Evolutionary conservation across 805 yeast species (phyloP), one percentile per base, ranked within the genome.

Genomic region (Priceomyces castillae): DNA sequence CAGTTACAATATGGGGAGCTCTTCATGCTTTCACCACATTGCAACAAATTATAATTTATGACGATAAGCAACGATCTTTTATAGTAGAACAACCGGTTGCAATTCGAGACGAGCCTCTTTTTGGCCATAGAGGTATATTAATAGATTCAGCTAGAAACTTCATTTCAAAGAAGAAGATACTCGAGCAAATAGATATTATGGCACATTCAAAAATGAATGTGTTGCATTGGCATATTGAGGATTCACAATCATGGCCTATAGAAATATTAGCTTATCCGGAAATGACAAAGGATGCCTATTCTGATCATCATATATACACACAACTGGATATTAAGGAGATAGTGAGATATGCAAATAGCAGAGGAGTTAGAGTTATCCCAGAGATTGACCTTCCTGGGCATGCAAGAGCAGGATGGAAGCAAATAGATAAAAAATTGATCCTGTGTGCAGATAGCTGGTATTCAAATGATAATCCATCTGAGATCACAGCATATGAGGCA

Each of bases 321-420:
- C 54, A 49, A 7, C 37, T 48, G 4, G 71, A 67, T 42, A 45
- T 70, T 17, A 30, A 30, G 14, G 41, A 54, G 11, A 43, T 70
- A 4, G 57, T 70, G 15, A 46, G 48, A 18, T 69, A 67, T 50
- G 74, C 70, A 3, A 43, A 46, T 10, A 52, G 36, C 2, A 51
- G 67, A 38, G 76, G 74, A n/a, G 65, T 70, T 9, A 59, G 75
- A 43, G 56, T 71, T 14, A 50, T 70, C 20, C 74, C 75, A 5
- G 76, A 70, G 48, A 48, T 70, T 23, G 76, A 71, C 46, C 46
- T 64, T 52, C 74, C 75, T 4, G 74, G 73, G 1, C 76, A 71
- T 47, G 54, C 72, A 12, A 51, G 62, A 22, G 61, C 73, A 4
- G 76, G 75, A 2, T 71, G 69, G 69, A 46, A 46, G 30, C 61